Evolutionary conservation across 306 rosid genomes (phyloP).

Genomic region (Gynostemma pentaphyllum): DNA sequence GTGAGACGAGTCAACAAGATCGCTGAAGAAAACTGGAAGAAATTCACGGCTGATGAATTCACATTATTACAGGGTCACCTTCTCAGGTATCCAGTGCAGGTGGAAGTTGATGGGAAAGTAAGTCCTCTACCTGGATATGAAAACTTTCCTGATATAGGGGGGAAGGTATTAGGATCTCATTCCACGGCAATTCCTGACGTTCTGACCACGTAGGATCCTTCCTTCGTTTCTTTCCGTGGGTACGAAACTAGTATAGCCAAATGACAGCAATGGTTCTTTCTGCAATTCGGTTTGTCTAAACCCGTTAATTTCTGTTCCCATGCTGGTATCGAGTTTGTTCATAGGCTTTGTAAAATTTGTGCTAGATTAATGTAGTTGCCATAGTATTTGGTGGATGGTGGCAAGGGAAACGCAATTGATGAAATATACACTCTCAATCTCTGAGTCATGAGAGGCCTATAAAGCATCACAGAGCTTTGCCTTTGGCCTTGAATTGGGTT

Average conservation of each 20-base stretch:
- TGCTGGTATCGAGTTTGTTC: neutral
- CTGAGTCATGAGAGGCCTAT: neutral
- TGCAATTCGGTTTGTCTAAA: no score
- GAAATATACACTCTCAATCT: neutral
- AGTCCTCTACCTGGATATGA: constrained; percentile 38
- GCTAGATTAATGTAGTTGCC: neutral
- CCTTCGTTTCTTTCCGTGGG: no score
- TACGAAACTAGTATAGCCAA: no score
- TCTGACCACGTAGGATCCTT: constrained; percentile 44
- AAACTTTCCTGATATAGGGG: constrained; percentile 78
- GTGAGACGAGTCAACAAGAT: constrained; percentile 50
- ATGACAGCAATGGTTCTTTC: neutral
- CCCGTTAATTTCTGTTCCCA: no score
- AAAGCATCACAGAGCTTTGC: neutral
- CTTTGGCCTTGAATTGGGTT: neutral
- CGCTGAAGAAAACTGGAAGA: constrained; percentile 57
- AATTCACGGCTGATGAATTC: constrained; percentile 28
- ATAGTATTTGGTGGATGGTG: neutral
- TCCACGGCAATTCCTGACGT: constrained; percentile 53
- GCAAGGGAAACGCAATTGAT: neutral
- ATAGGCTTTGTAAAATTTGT: neutral
- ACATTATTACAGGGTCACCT: constrained; percentile 59
- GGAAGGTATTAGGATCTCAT: constrained; percentile 49
- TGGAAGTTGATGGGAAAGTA: constrained; percentile 45
- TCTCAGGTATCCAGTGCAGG: constrained; percentile 61